phyloP scores from a whole-genome alignment of 345 rosid species.

The Salix udensis region DNA sequence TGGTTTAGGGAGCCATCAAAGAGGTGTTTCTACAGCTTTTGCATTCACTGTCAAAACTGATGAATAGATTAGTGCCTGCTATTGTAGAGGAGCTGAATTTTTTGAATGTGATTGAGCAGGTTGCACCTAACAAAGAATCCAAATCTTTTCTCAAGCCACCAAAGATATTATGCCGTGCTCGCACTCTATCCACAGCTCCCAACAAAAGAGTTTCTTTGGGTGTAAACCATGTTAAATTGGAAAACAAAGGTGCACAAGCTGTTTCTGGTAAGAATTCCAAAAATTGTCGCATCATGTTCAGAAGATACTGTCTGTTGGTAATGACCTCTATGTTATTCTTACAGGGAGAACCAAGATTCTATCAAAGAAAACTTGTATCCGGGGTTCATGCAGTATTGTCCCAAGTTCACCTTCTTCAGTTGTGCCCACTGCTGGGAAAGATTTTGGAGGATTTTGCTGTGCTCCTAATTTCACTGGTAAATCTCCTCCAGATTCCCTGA shows the following conservation, averaged over 20 bases:
- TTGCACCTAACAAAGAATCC: slow-evolving; percentile 10
- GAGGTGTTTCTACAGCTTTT: not conserved
- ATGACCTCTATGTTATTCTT: not conserved
- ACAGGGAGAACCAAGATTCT: slow-evolving; percentile 24
- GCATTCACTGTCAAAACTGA: not conserved
- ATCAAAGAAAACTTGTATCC: slow-evolving; percentile 27
- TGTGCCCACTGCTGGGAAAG: not conserved
- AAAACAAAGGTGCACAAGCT: slow-evolving; percentile 20
- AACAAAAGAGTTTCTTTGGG: slow-evolving; percentile 22
- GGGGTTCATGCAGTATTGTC: slow-evolving; percentile 6
- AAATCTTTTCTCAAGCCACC: slow-evolving; percentile 25
- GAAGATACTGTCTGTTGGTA: not conserved
- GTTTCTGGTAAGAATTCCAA: slow-evolving; percentile 20
- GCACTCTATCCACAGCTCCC: slow-evolving; percentile 13
- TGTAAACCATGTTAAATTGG: slow-evolving; percentile 22
- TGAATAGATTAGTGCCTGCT: not conserved
- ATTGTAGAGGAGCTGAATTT: not conserved
- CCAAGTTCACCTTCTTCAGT: slow-evolving; percentile 22
- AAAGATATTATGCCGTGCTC: slow-evolving; percentile 14
- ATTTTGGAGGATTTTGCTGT: slow-evolving; percentile 1
- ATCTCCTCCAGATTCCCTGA: slow-evolving; percentile 21
- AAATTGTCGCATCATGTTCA: not conserved
- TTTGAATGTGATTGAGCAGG: slow-evolving; percentile 4
- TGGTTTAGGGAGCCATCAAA: not conserved
- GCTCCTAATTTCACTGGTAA: slow-evolving; percentile 8